Conservation (phyloP, 257 asterid species). For the Solanum bukasovii region DNA sequence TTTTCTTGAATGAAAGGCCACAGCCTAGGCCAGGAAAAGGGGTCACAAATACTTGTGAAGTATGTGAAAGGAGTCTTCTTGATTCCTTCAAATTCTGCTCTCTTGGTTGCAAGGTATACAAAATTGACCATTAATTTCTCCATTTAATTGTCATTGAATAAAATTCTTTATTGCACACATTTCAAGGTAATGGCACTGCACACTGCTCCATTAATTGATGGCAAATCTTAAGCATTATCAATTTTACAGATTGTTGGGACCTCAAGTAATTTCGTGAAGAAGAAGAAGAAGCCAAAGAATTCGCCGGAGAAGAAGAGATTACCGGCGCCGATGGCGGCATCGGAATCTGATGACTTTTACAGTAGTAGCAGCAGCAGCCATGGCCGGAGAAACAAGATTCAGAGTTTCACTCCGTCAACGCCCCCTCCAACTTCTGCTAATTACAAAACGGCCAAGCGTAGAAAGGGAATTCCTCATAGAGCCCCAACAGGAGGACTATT, state of each 20-base stretch:
- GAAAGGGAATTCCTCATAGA: slow-evolving; percentile 29
- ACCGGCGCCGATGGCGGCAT: not conserved
- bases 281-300: not conserved
- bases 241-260: slow-evolving; percentile 6
- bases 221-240: not conserved
- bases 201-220: not conserved
- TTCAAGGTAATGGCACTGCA: not conserved
- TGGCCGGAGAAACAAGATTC: slow-evolving; percentile 1
- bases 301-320: not conserved
- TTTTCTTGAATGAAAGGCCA: slow-evolving; percentile 9
- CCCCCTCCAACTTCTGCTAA: slow-evolving; percentile 20
- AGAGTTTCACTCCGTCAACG: slow-evolving; percentile 22
- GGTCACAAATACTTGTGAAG: not conserved
- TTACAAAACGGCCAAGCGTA: slow-evolving; percentile 18
- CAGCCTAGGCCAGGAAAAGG: slow-evolving; percentile 8
- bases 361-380: slow-evolving; percentile 6
- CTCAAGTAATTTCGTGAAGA: not conserved
- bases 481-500: slow-evolving; percentile 16
- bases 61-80: slow-evolving; percentile 2
- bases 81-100: slow-evolving; percentile 11
- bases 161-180: not conserved
- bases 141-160: not conserved
- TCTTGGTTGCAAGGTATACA: slow-evolving; percentile 6
- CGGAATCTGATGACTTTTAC: not conserved
- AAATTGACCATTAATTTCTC: not conserved